Evolutionary conservation across 441 rosid species (phyloP).

Genomic region (Mallotus japonicus): DNA sequence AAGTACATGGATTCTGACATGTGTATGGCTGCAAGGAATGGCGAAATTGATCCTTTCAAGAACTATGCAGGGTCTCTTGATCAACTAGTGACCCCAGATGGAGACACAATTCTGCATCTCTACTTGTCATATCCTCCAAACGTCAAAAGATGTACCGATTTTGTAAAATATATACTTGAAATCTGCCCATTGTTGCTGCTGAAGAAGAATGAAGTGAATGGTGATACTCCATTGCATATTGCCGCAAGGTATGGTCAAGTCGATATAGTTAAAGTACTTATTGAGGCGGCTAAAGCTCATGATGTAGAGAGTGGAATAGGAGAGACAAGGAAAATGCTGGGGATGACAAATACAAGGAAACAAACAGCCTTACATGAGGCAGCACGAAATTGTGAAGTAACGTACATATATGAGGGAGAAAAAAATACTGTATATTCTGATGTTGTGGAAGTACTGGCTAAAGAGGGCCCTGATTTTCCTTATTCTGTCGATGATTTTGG

Average conservation of each 20-base stretch:
- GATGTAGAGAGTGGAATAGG: too few relatives aligned
- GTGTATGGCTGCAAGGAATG: conserved; percentile 18
- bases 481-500: too few relatives aligned
- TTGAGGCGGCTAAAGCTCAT: too few relatives aligned
- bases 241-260: conserved; percentile 23
- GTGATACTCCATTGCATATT: conserved; percentile 19
- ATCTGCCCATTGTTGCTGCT: conserved; percentile 10
- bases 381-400: not conserved
- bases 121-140: not conserved
- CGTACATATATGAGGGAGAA: conserved; percentile 19
- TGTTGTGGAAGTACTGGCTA: too few relatives aligned
- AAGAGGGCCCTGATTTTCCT: too few relatives aligned
- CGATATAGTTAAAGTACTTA: not conserved
- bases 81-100: not conserved
- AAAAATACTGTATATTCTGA: too few relatives aligned
- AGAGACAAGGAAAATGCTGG: too few relatives aligned
- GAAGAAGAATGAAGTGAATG: conserved; percentile 2
- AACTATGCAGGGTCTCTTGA: not conserved
- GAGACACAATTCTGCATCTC: not conserved
- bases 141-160: not conserved
- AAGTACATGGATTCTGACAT: not conserved
- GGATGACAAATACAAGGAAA: too few relatives aligned
- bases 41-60: not conserved
- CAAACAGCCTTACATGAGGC: conserved; percentile 13
- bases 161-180: not conserved